A percentile compares a stretch with the other conserved stretches of the same genome.
phyloP scores from a whole-genome alignment of 768 basidiomycete genomes.

The Podaxis pistillaris region DNA sequence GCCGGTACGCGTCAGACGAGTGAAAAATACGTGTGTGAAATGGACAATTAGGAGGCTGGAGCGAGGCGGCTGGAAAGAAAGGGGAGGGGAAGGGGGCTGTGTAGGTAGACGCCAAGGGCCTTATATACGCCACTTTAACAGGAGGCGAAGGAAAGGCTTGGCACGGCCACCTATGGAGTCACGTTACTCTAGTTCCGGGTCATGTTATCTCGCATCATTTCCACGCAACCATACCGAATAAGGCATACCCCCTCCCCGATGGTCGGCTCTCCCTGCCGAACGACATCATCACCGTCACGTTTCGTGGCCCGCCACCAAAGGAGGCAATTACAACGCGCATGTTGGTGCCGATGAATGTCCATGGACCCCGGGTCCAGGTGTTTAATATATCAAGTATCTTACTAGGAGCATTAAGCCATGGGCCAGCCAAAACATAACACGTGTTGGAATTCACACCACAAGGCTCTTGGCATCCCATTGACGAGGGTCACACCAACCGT shows the following conservation, averaged over 20 bases:
- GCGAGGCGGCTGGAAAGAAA: neutral
- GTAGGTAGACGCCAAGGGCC: constrained; percentile 18
- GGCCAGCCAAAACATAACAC: no score
- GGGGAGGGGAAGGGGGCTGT: constrained; percentile 16
- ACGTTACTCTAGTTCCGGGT: neutral
- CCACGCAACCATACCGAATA: constrained; percentile 30
- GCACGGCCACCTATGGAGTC: constrained; percentile 16
- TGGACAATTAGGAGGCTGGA: neutral
- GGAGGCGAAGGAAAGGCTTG: constrained; percentile 1
- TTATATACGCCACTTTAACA: constrained; percentile 12
- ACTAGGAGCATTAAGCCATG: no score
- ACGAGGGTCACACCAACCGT: no score
- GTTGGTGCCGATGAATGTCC: neutral
- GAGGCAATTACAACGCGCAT: neutral
- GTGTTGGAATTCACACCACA: no score
- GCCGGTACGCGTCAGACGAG: neutral
- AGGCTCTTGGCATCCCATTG: no score
- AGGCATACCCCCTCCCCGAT: neutral
- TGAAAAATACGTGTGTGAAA: constrained; percentile 7
- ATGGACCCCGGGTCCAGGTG: no score
- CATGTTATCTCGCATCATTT: constrained; percentile 11
- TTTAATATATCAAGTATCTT: no score
- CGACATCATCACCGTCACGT: neutral
- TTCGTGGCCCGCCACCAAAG: neutral
- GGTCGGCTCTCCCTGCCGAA: neutral